A percentile compares a stretch with the other conserved stretches of the same genome.
Conservation (phyloP, 1,139 yeast genomes). For the Geotrichum siamense region DNA sequence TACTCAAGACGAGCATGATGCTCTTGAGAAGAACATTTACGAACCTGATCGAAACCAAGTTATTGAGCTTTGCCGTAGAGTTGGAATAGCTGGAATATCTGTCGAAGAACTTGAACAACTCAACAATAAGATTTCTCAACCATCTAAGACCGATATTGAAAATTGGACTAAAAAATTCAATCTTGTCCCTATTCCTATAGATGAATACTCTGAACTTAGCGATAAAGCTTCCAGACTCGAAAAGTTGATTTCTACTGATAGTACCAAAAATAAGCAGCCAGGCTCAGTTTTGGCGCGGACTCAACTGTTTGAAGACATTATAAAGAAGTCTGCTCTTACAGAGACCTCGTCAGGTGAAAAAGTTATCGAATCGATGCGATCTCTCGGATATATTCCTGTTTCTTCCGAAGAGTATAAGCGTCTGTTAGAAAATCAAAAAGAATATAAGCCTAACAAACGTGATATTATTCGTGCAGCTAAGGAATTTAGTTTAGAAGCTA, state of each 20-base stretch:
- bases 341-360: conserved; percentile 26
- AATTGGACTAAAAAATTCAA: conserved; percentile 44
- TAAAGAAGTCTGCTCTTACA: conserved; percentile 19
- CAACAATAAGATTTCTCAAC: conserved; percentile 17
- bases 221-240: conserved; percentile 16
- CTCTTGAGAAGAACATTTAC: conserved; percentile 25
- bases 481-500: conserved; percentile 36
- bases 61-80: conserved; percentile 27
- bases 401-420: conserved; percentile 35
- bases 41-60: conserved; percentile 28
- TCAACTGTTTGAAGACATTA: conserved; percentile 33
- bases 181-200: conserved; percentile 43
- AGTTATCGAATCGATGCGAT: conserved; percentile 31
- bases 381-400: conserved; percentile 35
- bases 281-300: conserved; percentile 34
- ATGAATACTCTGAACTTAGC: conserved; percentile 33
- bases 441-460: conserved; percentile 34
- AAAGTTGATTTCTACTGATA: conserved; percentile 4
- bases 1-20: conserved; percentile 34
- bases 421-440: conserved; percentile 31
- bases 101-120: conserved; percentile 25
- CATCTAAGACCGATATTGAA: conserved; percentile 37
- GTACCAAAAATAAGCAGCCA: conserved; percentile 19
- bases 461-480: conserved; percentile 36
- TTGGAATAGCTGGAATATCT: conserved; percentile 29